Conservation (phyloP, 352 stramenopile species). For the Phytophthora vignae region DNA sequence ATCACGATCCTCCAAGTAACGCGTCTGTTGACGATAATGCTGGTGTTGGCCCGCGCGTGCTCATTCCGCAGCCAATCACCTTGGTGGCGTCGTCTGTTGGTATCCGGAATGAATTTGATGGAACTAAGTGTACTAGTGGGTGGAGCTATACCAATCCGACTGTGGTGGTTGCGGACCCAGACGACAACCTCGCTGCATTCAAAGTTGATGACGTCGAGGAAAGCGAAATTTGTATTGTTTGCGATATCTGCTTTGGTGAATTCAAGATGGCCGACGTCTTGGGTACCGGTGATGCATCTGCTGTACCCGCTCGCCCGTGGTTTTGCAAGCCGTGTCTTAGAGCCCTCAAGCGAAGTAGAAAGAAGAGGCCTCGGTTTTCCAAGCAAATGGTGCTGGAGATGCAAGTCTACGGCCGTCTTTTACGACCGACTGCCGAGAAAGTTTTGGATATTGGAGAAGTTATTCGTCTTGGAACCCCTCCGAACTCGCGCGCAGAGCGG, state of each 20-base stretch:
- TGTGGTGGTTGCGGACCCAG: constrained; percentile 51
- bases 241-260: constrained; percentile 78
- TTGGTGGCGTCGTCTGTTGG: constrained; percentile 29
- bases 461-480: constrained; percentile 57
- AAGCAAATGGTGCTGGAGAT: constrained; percentile 90
- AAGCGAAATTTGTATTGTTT: constrained; percentile 70
- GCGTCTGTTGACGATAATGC: constrained; percentile 24
- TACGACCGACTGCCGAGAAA: constrained; percentile 75
- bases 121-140: constrained; percentile 25
- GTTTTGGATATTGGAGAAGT: constrained; percentile 55
- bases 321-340: constrained; percentile 73
- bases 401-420: constrained; percentile 74
- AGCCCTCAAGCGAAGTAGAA: constrained; percentile 78
- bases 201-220: constrained; percentile 47
- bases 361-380: constrained; percentile 81
- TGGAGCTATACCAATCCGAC: constrained; percentile 34
- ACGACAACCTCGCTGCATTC: constrained; percentile 38
- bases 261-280: constrained; percentile 78
- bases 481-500: constrained; percentile 54
- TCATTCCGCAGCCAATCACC: constrained; percentile 44
- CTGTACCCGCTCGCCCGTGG: constrained; percentile 70
- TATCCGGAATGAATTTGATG: constrained; percentile 32
- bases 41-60: constrained; percentile 13
- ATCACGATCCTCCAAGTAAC: constrained; percentile 9
- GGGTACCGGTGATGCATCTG: constrained; percentile 40